A percentile compares a stretch with the other conserved stretches of the same genome.
phyloP scores from a whole-genome alignment of 805 yeast species.

The Candida awuae region DNA sequence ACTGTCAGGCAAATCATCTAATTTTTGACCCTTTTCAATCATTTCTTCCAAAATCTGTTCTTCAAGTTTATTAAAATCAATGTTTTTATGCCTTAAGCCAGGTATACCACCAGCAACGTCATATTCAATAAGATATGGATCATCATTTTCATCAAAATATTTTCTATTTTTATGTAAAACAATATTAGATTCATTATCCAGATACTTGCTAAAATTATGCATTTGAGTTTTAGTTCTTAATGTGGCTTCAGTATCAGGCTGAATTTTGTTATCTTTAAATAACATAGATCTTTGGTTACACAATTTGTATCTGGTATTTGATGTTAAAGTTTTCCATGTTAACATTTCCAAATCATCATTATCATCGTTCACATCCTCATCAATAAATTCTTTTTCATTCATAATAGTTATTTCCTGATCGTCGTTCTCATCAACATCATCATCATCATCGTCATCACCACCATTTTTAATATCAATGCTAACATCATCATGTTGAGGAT shows the following conservation, averaged over 20 bases:
- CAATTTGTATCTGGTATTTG: constrained; percentile 69
- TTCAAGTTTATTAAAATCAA: constrained; percentile 38
- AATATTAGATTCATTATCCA: constrained; percentile 29
- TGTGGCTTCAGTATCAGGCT: constrained; percentile 62
- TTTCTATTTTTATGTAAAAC: constrained; percentile 29
- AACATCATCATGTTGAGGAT: constrained; percentile 7
- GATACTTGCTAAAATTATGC: constrained; percentile 48
- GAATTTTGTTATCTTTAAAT: constrained; percentile 52
- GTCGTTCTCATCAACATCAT: constrained; percentile 23
- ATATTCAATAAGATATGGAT: constrained; percentile 69
- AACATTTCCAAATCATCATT: constrained; percentile 60
- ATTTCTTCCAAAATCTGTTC: constrained; percentile 35
- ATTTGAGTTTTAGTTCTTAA: constrained; percentile 59
- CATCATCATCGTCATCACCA: constrained; percentile 7
- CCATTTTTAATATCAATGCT: constrained; percentile 23
- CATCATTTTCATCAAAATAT: constrained; percentile 45
- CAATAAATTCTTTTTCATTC: neutral
- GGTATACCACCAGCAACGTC: constrained; percentile 81
- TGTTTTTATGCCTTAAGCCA: constrained; percentile 45
- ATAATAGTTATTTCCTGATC: constrained; percentile 3
- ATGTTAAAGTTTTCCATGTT: constrained; percentile 78
- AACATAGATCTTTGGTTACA: constrained; percentile 60
- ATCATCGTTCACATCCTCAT: constrained; percentile 18
- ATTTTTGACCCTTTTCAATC: constrained; percentile 21
- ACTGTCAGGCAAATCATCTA: constrained; percentile 33